Base-by-base conservation (phyloP, 2,329 filamentous ascomycete species). In the Penicillium sp. region DNA sequence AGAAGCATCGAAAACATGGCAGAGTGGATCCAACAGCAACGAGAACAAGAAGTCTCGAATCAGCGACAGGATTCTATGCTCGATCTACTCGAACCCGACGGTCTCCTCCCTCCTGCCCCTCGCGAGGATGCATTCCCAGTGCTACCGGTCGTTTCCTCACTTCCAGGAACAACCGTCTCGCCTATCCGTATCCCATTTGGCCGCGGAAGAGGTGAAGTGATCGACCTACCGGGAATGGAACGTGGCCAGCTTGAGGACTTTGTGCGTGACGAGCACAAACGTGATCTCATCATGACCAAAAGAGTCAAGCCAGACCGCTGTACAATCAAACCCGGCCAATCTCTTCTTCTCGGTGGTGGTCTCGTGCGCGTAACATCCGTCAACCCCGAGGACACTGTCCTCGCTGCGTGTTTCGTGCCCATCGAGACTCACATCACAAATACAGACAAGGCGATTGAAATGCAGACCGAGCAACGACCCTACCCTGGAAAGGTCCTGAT, bases 141-240 rank as follows among this genome's bases (percentile, higher is more conserved):
- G 13, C 91, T 97, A 80, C 92, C 92, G 1, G 72, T 95, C 9
- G 87, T 95, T 1, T 95, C 90, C 0, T 81, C 88, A 4, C 78
- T 96, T 2, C 89, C 93, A 0, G 93, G 95, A 8, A 98, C 93
- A 0, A 98, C 93, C 1, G 93, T 91, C 1, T 95, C 90, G 0
- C 93, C 93, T 0, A 97, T 98, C 59, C 86, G 93, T 25, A 83
- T 97, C 15, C 89, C 90, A 0, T 98, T 93, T 65, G 91, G 91
- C 40, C 83, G 82, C 52, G 87, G 88, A 23, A 87, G 83, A 62
- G 93, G 93, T 48, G 95, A 98, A 68, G 78, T 98, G 29, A 89
- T 98, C 61, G 93, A 98, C 66, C 78, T 98, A 12, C 93, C 93
- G 0, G 93, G 93, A 0, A 75, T 98, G 29, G 81, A 84, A 7